These are phyloP conservation scores for Odonthalia washingtoniensis DNA, from an alignment of 31 red algal genomes.

Conservation along the genomic window DNA sequence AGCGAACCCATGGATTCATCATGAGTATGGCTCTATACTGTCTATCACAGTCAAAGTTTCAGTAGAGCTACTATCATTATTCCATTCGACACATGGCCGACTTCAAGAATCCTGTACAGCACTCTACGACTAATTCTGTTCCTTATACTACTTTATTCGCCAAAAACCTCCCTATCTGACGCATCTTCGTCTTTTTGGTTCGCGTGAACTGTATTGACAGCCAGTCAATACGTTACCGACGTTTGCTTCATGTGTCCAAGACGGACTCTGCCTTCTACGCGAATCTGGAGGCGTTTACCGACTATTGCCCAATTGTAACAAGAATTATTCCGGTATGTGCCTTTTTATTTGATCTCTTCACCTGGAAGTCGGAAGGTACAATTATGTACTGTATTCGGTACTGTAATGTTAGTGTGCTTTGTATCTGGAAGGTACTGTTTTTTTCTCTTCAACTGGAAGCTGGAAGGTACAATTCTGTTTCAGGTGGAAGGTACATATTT, in stretches of 20 bases:
- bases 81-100: neutral
- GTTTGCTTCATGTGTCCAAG: neutral
- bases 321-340: too few relatives aligned
- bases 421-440: too few relatives aligned
- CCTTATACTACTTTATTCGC: neutral
- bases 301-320: too few relatives aligned
- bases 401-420: too few relatives aligned
- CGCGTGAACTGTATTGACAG: neutral
- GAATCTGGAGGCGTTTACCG: slow-evolving; percentile 20
- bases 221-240: neutral
- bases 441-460: too few relatives aligned
- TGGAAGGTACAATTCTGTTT: too few relatives aligned
- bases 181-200: slow-evolving; percentile 16
- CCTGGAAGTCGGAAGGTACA: too few relatives aligned
- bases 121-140: neutral
- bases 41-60: slow-evolving; percentile 12
- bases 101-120: neutral
- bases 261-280: slow-evolving; percentile 5
- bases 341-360: too few relatives aligned
- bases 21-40: neutral
- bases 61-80: neutral
- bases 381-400: too few relatives aligned
- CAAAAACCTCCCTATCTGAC: neutral
- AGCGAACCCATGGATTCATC: slow-evolving; percentile 3
- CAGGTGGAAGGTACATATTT: too few relatives aligned